Evolutionary conservation across 495 filamentous ascomycete species (phyloP), one percentile per base, ranked within the genome.

Genomic region (Aspergillus diversus): DNA sequence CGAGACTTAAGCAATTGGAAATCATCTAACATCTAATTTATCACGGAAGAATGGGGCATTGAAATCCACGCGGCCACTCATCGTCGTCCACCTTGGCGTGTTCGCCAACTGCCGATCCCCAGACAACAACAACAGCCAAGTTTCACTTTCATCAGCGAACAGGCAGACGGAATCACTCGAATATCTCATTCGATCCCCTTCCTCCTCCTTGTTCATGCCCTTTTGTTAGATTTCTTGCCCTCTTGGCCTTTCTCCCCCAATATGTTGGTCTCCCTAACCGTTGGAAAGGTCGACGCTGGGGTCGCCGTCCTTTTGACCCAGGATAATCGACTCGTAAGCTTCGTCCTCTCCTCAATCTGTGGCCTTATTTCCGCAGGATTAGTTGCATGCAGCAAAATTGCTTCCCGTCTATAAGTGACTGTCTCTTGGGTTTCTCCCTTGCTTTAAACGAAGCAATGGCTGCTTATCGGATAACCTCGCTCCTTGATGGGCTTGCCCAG

Each of bases 261-360:
- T 21, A 99, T 98, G 96, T 81, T 99, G 67, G 89, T 99, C 81
- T 98, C 95, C 50, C 87, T 99, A 73, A 99, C 95, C 48, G 96
- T 99, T 73, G 95, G 95, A 80, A 99, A 99, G 82, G 95, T 99
- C 77, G 95, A 99, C 75, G 95, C 95, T 68, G 95, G 95, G 76
- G 93, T 99, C 69, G 96, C 95, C 52, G 96, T 99, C 58, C 87
- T 99, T 57, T 84, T 99, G 60, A 99, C 95, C 42, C 90, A 97
- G 69, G 95, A 99, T 79, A 98, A 98, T 80, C 89, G 95, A 66
- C 83, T 99, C 68, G 95, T 97, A 87, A 75, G 87, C 76, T 66
- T 15, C 62, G 21, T 27, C 68, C 55, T 37, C 64, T 64, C 42
- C 27, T 27, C 39, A 21, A 15, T 35, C 47, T 55, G 27, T 39